Evolutionary conservation across 2,329 filamentous ascomycete genomes (phyloP), one percentile per base, ranked within the genome.

Genomic region (Trichophyton simii): DNA sequence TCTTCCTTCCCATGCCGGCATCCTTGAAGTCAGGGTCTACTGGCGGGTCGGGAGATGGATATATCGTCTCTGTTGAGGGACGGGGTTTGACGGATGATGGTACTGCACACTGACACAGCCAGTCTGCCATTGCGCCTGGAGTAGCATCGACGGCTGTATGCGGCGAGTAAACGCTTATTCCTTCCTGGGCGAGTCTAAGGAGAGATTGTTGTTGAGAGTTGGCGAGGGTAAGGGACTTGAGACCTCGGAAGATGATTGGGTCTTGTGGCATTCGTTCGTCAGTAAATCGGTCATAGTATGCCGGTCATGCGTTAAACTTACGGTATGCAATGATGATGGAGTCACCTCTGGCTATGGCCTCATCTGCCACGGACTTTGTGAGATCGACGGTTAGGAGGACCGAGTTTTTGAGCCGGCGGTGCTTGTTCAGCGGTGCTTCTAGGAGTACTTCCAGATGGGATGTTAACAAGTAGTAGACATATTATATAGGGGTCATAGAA

Each of bases 71-170:
- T n/a, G n/a, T 22, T 15, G 18, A 25, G 7, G 57, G 59, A 25
- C 34, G 57, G 6, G 58, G 60, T 41, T 38, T 9, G 8, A 54
- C 3, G 57, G 38, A 36, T 13, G 50, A n/a, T 28, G 57, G 58
- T 36, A 59, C 85, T 20, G 96, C 83, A 57, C 95, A 86, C 70
- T 95, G 88, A 63, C 89, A 90, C 8, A 99, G 85, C 92, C 92
- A 99, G 72, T 95, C 89, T 70, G 91, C 95, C 67, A 99, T 83
- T 3, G 94, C 94, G 18, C 86, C 84, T 0, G 85, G 83, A 0
- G 89, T 89, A 44, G 90, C 90, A 74, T 99, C 94, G 50, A 97
- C 84, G 13, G 94, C 92, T 0, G 94, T 99, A 76, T 99, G 94
- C 0, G 94, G 94, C 66, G 87, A 91, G 78, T 97, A 99, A 61